A percentile compares a stretch with the other conserved stretches of the same genome.
Evolutionary conservation across 2,329 filamentous ascomycete genomes (phyloP).

Genomic region (Chaetomiaceae sp.): DNA sequence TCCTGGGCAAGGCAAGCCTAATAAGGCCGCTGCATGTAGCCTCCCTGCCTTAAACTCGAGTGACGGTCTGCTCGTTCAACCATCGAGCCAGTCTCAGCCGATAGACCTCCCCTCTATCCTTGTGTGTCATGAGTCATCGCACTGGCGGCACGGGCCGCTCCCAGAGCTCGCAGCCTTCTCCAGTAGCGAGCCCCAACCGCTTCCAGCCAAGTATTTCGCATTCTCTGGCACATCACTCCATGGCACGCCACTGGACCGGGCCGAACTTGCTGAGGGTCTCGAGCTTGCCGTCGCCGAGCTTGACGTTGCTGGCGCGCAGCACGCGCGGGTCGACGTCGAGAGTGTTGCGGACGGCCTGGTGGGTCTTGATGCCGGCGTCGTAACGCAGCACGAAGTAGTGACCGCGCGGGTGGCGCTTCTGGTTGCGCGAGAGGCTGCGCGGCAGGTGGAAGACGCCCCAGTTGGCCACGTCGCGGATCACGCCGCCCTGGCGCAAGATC

Average conservation of each 20-base stretch:
- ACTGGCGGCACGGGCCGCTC: no score
- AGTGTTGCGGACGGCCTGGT: constrained; percentile 67
- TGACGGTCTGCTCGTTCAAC: no score
- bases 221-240: constrained; percentile 12
- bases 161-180: no score
- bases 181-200: no score
- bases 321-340: constrained; percentile 83
- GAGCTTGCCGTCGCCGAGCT: constrained; percentile 80
- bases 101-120: no score
- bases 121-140: no score
- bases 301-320: constrained; percentile 81
- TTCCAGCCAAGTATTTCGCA: no score
- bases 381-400: constrained; percentile 99
- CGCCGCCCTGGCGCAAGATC: constrained; percentile 76
- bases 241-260: constrained; percentile 42
- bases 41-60: no score
- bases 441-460: constrained; percentile 92
- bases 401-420: constrained; percentile 74
- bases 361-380: constrained; percentile 67
- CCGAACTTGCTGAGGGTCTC: constrained; percentile 53
- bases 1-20: no score
- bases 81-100: no score
- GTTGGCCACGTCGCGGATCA: constrained; percentile 87
- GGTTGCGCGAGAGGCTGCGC: constrained; percentile 69
- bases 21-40: no score